A percentile compares a stretch with the other conserved stretches of the same genome.
Conservation (phyloP, 75 land plant genomes). For the Azolla pinnata region DNA sequence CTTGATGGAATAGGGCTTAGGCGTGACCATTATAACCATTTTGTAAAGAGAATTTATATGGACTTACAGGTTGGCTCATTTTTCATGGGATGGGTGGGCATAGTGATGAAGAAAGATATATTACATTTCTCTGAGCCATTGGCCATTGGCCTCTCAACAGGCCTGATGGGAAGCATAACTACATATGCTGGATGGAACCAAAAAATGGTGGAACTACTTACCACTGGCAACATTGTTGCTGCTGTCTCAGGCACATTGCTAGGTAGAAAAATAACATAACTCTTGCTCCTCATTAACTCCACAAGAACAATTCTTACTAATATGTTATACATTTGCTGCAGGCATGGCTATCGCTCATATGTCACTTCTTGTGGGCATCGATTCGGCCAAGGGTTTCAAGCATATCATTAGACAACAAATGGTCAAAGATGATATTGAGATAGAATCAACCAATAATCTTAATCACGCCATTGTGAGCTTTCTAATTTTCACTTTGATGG, state of each 20-base stretch:
- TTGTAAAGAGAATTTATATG: too few relatives aligned
- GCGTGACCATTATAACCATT: too few relatives aligned
- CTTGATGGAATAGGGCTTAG: too few relatives aligned
- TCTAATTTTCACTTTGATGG: constrained; percentile 13
- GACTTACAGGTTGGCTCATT: constrained; percentile 72
- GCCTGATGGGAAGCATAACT: constrained; percentile 86
- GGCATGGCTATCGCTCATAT: constrained; percentile 25
- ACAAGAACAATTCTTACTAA: neutral
- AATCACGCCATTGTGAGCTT: constrained; percentile 20
- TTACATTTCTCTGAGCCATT: constrained; percentile 44
- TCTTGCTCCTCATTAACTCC: too few relatives aligned
- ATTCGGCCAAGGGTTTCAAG: constrained; percentile 16
- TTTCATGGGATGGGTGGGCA: constrained; percentile 95
- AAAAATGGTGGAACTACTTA: constrained; percentile 46
- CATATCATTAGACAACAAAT: neutral
- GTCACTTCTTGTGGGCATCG: constrained; percentile 33
- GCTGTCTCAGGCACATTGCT: constrained; percentile 44
- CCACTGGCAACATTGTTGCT: constrained; percentile 45
- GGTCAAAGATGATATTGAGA: too few relatives aligned
- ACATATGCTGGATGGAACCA: constrained; percentile 80
- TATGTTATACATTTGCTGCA: constrained; percentile 7
- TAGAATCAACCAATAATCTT: constrained; percentile 7
- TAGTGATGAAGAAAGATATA: constrained; percentile 63
- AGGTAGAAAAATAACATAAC: too few relatives aligned
- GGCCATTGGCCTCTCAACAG: constrained; percentile 74